These are phyloP conservation scores for apple (Malus domestica) DNA, from an alignment of 306 rosid species.

Conservation along the genomic window ASM211411v1 NC_041801.1:4477501-4478000, in stretches of 20 bases:
- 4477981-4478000: constrained; percentile 16
- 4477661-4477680: not conserved
- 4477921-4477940: constrained; percentile 79
- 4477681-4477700: constrained; percentile 34
- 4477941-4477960: constrained; percentile 50
- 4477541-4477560: not conserved
- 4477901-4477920: constrained; percentile 71
- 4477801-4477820: constrained; percentile 19
- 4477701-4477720: constrained; percentile 8
- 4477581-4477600: not conserved
- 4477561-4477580: constrained; percentile 18
- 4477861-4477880: constrained; percentile 80
- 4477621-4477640: constrained; percentile 40
- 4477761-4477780: not conserved
- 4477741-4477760: not conserved
- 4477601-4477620: not conserved
- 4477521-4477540: constrained; percentile 76
- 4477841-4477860: constrained; percentile 12
- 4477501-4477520: constrained; percentile 38
- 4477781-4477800: constrained; percentile 8
- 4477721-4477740: not conserved
- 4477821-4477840: not conserved
- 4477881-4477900: constrained; percentile 53
- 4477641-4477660: constrained; percentile 11
- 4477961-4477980: constrained; percentile 22